Conservation (phyloP, 2,329 filamentous ascomycete species). For the Fusarium compactum region DNA sequence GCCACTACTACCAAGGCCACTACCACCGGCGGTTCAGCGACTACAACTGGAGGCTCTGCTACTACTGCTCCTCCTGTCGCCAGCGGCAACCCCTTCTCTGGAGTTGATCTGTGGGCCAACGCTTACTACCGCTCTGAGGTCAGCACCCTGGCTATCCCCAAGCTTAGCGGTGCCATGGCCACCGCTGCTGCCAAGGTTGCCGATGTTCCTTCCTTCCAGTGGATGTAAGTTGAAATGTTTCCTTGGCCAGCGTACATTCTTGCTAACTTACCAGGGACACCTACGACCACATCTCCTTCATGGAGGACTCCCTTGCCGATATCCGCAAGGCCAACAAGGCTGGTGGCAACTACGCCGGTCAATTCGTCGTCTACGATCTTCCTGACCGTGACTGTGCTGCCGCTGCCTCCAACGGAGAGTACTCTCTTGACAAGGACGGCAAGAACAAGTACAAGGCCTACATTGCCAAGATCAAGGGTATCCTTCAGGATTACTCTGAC, state of each 20-base stretch:
- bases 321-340: slow-evolving; percentile 55
- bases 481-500: slow-evolving; percentile 59
- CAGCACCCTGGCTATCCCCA: slow-evolving; percentile 69
- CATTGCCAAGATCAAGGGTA: slow-evolving; percentile 62
- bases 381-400: slow-evolving; percentile 70
- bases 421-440: slow-evolving; percentile 62
- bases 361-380: slow-evolving; percentile 69
- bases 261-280: slow-evolving; percentile 58
- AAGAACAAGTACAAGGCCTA: slow-evolving; percentile 67
- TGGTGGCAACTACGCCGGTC: slow-evolving; percentile 58
- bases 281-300: slow-evolving; percentile 60
- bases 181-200: slow-evolving; percentile 65
- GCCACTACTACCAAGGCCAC: slow-evolving; percentile 26
- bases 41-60: slow-evolving; percentile 16
- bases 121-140: slow-evolving; percentile 68
- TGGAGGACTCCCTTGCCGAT: slow-evolving; percentile 60
- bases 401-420: slow-evolving; percentile 68
- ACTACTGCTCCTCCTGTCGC: slow-evolving; percentile 47
- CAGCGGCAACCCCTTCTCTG: slow-evolving; percentile 66
- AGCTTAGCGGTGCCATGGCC: slow-evolving; percentile 66
- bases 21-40: slow-evolving; percentile 3
- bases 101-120: slow-evolving; percentile 66
- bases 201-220: slow-evolving; percentile 65
- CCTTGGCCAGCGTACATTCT: fast-evolving
- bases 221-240: slow-evolving; percentile 55